phyloP scores from a whole-genome alignment of 805 yeast genomes.

The Pichia sporocuriosa region DNA sequence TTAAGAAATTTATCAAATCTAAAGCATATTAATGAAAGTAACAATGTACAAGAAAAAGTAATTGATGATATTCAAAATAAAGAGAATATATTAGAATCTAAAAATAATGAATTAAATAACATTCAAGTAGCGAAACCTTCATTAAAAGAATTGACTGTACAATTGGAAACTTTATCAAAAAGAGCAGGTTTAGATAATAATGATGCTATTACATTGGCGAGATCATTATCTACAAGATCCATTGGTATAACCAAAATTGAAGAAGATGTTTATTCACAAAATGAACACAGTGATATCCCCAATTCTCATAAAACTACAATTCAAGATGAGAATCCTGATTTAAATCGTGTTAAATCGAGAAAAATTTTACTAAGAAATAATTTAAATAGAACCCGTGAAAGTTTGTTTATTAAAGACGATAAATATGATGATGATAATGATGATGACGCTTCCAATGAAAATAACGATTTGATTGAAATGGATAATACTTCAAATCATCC shows the following conservation, averaged over 20 bases:
- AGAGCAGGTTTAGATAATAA: conserved; percentile 72
- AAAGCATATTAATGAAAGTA: conserved; percentile 1
- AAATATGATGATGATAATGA: conserved; percentile 4
- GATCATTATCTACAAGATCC: conserved; percentile 68
- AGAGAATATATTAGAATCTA: not conserved
- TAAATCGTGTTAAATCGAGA: conserved; percentile 3
- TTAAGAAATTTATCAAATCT: too few species aligned
- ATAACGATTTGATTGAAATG: conserved; percentile 3
- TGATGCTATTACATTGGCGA: conserved; percentile 77
- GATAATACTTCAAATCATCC: not conserved
- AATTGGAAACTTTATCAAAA: conserved; percentile 65
- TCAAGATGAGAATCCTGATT: not conserved
- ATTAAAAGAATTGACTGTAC: conserved; percentile 63
- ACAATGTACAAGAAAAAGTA: not conserved
- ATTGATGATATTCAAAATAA: conserved; percentile 1
- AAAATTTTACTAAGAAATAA: conserved; percentile 5
- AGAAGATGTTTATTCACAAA: conserved; percentile 30
- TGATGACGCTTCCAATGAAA: not conserved
- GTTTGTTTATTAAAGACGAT: conserved; percentile 13
- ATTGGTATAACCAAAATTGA: conserved; percentile 51
- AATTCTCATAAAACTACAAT: not conserved
- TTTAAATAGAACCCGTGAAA: conserved; percentile 9
- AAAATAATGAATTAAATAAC: conserved; percentile 7
- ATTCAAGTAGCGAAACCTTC: conserved; percentile 41
- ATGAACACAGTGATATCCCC: conserved; percentile 14